Evolutionary conservation across 1,284 basidiomycete genomes (phyloP), one percentile per base, ranked within the genome.

Genomic region (Wolfiporia cocos): DNA sequence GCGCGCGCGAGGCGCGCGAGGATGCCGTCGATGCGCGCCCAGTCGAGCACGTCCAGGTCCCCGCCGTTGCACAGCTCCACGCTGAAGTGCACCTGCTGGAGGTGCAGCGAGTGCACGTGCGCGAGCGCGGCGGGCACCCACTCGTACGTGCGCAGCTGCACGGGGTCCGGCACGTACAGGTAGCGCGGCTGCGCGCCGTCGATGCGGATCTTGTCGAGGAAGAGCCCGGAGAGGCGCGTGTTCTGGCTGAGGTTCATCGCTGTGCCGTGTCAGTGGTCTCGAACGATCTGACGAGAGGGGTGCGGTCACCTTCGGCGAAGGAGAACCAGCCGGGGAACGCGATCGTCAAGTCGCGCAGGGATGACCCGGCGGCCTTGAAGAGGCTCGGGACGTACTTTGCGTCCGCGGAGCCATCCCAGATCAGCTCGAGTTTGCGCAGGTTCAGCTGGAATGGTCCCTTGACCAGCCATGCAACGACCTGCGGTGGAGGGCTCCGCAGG

Each of bases 121-220:
- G 41, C 14, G 18, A 42, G 34, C 34, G 41, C 41, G 15, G 41
- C 34, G 34, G 34, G 34, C 28, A 42, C 34, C 41, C 41, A 42
- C 19, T 35, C 41, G 41, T 36, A 37, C 22, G 34, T 29, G 24
- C 37, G 24, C 6, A 42, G 41, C 33, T 19, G 34, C 20, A 42
- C 41, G 15, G 34, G 34, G 34, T 37, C 41, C 6, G 41, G 34
- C 20, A 32, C 20, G 34, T 36, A 36, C n/a, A 42, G 21, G 22
- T 33, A 7, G 24, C 34, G 34, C 28, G 41, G 41, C 34, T 42
- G 34, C 20, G 41, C 21, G 20, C 34, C 41, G 34, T 42, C 41
- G 24, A 42, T 30, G 6, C 34, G 28, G 29, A 42, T 37, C 24
- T 41, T 31, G 15, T 34, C 24, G 26, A 42, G 34, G 28, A 23